phyloP scores from a whole-genome alignment of 306 rosid genomes.

The Cicer pinnatifidum region DNA sequence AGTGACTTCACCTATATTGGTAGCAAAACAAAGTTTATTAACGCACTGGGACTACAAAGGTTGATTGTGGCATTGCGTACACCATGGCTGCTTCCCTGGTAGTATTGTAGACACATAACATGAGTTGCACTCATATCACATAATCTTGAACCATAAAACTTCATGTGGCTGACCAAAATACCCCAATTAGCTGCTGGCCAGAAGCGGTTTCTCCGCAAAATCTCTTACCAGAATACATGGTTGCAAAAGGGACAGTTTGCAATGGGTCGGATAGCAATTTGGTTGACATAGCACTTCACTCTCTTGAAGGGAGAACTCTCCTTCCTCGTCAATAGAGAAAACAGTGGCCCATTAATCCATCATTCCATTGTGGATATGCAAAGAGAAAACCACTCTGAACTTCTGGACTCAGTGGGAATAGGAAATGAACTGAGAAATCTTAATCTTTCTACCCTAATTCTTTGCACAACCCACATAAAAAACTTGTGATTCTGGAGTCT shows the following conservation, averaged over 20 bases:
- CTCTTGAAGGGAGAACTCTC: neutral
- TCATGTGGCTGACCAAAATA: neutral
- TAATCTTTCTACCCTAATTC: conserved; percentile 6
- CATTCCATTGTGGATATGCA: neutral
- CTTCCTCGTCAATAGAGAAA: neutral
- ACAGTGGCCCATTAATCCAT: neutral
- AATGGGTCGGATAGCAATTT: neutral
- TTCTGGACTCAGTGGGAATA: conserved; percentile 3
- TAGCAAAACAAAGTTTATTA: neutral
- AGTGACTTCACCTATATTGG: neutral
- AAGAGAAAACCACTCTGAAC: neutral
- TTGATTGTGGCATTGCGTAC: neutral
- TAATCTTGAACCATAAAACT: neutral
- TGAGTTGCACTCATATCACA: neutral
- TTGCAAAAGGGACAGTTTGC: neutral
- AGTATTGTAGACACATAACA: neutral
- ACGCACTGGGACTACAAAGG: neutral
- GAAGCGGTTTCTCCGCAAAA: no score
- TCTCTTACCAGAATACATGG: no score
- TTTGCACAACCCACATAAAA: conserved; percentile 6
- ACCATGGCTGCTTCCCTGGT: neutral
- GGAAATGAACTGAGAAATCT: conserved; percentile 2
- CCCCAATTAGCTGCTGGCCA: no score
- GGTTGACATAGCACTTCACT: neutral
- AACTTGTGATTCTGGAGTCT: conserved; percentile 21